Evolutionary conservation across 495 filamentous ascomycete species (phyloP).

Genomic region (Xylaria cubensis): DNA sequence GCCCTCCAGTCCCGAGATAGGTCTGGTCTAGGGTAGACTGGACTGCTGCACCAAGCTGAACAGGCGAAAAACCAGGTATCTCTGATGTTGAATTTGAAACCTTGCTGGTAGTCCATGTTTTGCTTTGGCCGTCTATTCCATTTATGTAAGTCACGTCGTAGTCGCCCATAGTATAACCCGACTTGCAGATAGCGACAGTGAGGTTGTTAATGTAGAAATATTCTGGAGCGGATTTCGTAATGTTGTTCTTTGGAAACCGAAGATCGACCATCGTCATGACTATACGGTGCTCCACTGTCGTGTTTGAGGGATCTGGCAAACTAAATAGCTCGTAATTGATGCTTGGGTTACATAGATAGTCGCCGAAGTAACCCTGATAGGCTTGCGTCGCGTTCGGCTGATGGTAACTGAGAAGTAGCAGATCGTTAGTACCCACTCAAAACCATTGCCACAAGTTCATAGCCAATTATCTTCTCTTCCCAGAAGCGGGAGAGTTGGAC

Average conservation of each 20-base stretch:
- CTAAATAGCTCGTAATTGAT: constrained; percentile 8
- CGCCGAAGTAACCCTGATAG: constrained; percentile 26
- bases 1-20: constrained; percentile 23
- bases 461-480: neutral
- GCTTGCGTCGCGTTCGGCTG: constrained; percentile 26
- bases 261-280: constrained; percentile 29
- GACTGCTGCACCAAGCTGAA: constrained; percentile 23
- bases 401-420: constrained; percentile 16
- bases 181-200: constrained; percentile 25
- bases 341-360: constrained; percentile 23
- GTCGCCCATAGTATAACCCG: constrained; percentile 19
- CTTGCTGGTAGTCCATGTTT: constrained; percentile 2
- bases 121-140: constrained; percentile 4
- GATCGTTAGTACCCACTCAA: neutral
- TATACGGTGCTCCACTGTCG: constrained; percentile 9
- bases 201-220: constrained; percentile 28
- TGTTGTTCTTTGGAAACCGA: constrained; percentile 17
- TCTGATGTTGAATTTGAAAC: constrained; percentile 5
- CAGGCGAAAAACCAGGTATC: constrained; percentile 14
- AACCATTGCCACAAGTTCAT: neutral
- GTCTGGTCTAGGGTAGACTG: constrained; percentile 15
- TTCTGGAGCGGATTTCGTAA: neutral
- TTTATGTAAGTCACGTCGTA: constrained; percentile 16
- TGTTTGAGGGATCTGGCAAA: constrained; percentile 15
- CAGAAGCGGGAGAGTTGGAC: neutral